phyloP scores from a whole-genome alignment of 2,329 filamentous ascomycete genomes.

The Dryadomyces quercus-mongolicae region DNA sequence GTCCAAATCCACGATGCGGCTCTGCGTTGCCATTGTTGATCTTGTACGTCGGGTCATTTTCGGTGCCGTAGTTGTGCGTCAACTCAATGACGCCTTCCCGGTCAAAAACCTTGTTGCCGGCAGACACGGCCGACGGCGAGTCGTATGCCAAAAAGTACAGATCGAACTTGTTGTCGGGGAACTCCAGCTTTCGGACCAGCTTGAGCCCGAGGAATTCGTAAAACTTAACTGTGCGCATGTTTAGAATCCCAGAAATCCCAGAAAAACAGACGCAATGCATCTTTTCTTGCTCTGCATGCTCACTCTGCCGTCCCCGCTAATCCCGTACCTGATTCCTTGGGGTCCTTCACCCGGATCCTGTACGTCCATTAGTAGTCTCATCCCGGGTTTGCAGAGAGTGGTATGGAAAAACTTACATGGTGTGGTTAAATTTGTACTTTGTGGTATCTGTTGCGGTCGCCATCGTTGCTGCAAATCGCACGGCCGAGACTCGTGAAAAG shows the following conservation, averaged over 20 bases:
- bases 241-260: neutral
- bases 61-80: constrained; percentile 76
- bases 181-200: constrained; percentile 66
- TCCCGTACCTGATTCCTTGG: constrained; percentile 56
- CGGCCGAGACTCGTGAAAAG: neutral
- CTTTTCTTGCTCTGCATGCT: neutral
- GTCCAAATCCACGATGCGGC: constrained; percentile 71
- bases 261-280: no score
- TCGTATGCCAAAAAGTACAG: constrained; percentile 94
- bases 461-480: constrained; percentile 33
- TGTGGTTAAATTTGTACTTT: constrained; percentile 80
- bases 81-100: constrained; percentile 86
- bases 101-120: constrained; percentile 61
- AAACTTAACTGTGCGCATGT: constrained; percentile 56
- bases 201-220: constrained; percentile 89
- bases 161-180: constrained; percentile 84
- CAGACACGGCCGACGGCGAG: constrained; percentile 58
- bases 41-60: constrained; percentile 68
- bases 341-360: constrained; percentile 92
- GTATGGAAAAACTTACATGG: constrained; percentile 47
- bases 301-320: neutral
- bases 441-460: constrained; percentile 59
- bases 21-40: constrained; percentile 86
- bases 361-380: constrained; percentile 1
- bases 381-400: neutral